Conservation (phyloP, 2,329 filamentous ascomycete genomes). For the Curvularia spicifera region DNA sequence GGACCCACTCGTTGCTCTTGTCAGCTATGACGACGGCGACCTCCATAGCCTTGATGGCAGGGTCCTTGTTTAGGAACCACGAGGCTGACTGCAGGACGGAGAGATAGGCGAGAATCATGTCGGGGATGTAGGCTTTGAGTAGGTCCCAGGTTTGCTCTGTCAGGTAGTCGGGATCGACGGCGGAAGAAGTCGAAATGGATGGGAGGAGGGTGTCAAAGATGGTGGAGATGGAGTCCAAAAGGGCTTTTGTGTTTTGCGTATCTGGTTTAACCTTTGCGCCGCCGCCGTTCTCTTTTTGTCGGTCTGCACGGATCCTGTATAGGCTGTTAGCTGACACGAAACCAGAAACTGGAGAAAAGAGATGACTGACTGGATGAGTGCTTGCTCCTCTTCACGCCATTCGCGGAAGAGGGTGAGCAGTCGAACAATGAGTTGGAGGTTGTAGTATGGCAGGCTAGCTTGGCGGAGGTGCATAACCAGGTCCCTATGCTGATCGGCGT, state of each 20-base stretch:
- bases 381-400: conserved; percentile 53
- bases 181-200: conserved; percentile 18
- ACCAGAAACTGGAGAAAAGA: background rate
- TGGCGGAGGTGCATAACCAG: conserved; percentile 33
- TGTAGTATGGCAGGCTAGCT: conserved; percentile 48
- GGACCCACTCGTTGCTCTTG: conserved; percentile 41
- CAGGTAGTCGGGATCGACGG: conserved; percentile 10
- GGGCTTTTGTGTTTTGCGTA: conserved; percentile 45
- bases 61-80: conserved; percentile 73
- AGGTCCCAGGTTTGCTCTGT: conserved; percentile 56
- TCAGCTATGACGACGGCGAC: conserved; percentile 74
- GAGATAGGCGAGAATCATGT: conserved; percentile 83
- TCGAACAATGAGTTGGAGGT: conserved; percentile 53
- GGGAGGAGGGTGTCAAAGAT: conserved; percentile 48
- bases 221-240: conserved; percentile 50
- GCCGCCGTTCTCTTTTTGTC: conserved; percentile 15
- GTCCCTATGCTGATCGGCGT: conserved; percentile 27
- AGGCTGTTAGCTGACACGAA: conserved; percentile 11
- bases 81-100: conserved; percentile 81
- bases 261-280: conserved; percentile 25
- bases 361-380: conserved; percentile 43
- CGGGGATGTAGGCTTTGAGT: conserved; percentile 80
- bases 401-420: conserved; percentile 52
- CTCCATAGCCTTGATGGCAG: conserved; percentile 85
- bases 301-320: conserved; percentile 21